Conservation (phyloP, 164 flowering plant genomes). For the Hamamelis virginiana region DNA sequence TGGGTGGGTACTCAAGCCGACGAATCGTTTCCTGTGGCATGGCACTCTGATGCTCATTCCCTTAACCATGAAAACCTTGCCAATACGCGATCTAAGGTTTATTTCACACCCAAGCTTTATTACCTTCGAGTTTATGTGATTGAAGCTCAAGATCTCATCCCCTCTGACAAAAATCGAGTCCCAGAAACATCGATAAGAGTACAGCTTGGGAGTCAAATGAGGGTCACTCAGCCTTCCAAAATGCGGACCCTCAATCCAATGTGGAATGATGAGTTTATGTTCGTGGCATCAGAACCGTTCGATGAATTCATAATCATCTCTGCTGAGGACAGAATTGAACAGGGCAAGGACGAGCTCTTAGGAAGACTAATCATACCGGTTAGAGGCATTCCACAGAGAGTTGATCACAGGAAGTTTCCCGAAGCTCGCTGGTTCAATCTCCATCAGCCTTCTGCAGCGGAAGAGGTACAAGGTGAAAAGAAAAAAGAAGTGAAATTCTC, state of each 20-base stretch:
- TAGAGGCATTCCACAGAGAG: conserved; percentile 35
- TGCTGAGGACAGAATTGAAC: conserved; percentile 57
- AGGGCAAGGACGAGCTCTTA: conserved; percentile 48
- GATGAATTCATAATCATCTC: conserved; percentile 51
- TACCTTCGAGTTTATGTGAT: conserved; percentile 68
- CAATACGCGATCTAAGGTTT: conserved; percentile 70
- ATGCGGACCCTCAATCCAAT: conserved; percentile 34
- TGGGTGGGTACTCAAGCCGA: conserved; percentile 99
- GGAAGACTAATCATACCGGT: conserved; percentile 46
- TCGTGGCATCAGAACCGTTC: conserved; percentile 80
- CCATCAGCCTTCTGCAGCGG: conserved; percentile 28
- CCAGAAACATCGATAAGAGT: conserved; percentile 47
- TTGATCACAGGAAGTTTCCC: conserved; percentile 33
- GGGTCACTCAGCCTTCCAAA: conserved; percentile 32
- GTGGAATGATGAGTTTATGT: conserved; percentile 84
- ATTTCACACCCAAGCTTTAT: conserved; percentile 78
- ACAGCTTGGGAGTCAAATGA: conserved; percentile 52
- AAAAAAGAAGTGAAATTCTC: conserved; percentile 64
- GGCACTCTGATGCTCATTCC: conserved; percentile 80
- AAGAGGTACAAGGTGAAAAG: conserved; percentile 44
- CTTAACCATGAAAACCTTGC: conserved; percentile 42
- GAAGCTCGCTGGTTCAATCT: conserved; percentile 70
- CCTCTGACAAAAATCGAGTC: conserved; percentile 36
- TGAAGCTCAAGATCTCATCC: conserved; percentile 81
- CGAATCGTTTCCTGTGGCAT: conserved; percentile 73